Percentiles rank a stretch among this genome's conserved stretches.
Evolutionary conservation across 2,329 filamentous ascomycete species (phyloP).

Genomic region (Xylariaceae sp.): DNA sequence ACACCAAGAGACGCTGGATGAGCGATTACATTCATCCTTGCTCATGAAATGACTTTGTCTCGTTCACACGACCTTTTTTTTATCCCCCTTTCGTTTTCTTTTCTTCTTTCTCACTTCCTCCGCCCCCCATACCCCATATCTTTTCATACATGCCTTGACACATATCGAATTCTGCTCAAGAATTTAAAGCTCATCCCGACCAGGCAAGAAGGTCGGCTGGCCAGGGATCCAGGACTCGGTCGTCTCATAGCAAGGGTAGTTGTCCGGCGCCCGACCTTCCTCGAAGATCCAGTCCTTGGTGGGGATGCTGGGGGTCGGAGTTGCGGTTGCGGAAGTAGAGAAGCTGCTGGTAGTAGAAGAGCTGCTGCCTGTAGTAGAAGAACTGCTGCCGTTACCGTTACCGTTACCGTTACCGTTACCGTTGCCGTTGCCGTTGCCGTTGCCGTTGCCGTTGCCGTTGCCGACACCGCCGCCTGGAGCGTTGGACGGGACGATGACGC

Average conservation of each 20-base stretch:
- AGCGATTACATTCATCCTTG: no score
- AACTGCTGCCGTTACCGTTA: not conserved
- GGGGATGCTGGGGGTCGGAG: slow-evolving; percentile 1
- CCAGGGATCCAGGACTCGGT: slow-evolving; percentile 15
- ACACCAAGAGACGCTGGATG: no score
- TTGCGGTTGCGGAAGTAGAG: not conserved
- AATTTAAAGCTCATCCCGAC: slow-evolving; percentile 16
- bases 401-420: not conserved
- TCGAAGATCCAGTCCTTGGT: slow-evolving; percentile 8
- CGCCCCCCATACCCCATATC: no score
- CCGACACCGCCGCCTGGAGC: not conserved
- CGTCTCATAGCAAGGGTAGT: slow-evolving; percentile 15
- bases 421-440: not conserved
- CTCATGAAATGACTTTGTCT: no score
- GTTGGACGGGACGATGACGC: slow-evolving; percentile 11
- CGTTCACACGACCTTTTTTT: no score
- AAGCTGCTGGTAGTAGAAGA: not conserved
- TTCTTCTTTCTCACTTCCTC: no score
- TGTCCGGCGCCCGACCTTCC: slow-evolving; percentile 11
- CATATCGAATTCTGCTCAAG: no score
- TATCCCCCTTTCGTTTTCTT: no score
- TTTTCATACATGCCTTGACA: no score
- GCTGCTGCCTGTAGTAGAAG: slow-evolving; percentile 3
- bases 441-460: not conserved
- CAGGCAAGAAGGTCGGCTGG: slow-evolving; percentile 18